Percentiles rank a stretch among this genome's conserved stretches.
phyloP scores from a whole-genome alignment of 2,329 filamentous ascomycete genomes.

The Lasiodiplodia citricola region DNA sequence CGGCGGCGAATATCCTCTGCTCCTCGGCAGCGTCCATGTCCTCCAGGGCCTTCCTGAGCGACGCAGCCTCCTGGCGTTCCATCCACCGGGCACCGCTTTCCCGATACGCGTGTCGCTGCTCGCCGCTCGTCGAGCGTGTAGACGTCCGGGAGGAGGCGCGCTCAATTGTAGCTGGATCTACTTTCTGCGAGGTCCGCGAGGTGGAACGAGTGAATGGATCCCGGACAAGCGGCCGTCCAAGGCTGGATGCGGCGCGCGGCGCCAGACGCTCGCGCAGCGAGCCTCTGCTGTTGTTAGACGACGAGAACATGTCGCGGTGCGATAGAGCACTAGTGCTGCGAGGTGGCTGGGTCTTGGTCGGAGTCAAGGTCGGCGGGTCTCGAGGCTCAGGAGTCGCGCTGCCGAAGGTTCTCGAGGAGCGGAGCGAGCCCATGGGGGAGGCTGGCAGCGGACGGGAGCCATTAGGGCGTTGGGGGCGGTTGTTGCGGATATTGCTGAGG shows the following conservation, averaged over 20 bases:
- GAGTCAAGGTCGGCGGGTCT: conserved; percentile 34
- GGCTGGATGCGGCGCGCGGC: conserved; percentile 11
- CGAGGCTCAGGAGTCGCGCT: conserved; percentile 29
- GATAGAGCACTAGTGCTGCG: conserved; percentile 21
- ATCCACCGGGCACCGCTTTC: conserved; percentile 78
- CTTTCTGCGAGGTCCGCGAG: conserved; percentile 47
- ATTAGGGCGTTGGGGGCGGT: conserved; percentile 69
- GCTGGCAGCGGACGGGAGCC: conserved; percentile 71
- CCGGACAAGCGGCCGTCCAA: conserved; percentile 39
- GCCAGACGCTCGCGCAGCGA: conserved; percentile 39
- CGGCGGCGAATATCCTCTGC: conserved; percentile 68
- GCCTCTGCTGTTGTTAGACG: conserved; percentile 39
- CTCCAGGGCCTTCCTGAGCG: conserved; percentile 73
- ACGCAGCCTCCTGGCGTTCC: conserved; percentile 77
- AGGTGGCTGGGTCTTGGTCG: conserved; percentile 26
- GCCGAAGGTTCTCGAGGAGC: conserved; percentile 31
- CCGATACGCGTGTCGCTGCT: conserved; percentile 67
- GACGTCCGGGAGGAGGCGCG: conserved; percentile 53
- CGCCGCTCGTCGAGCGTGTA: conserved; percentile 55
- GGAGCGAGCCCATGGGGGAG: conserved; percentile 46
- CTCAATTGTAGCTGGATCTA: conserved; percentile 43
- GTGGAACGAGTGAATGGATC: conserved; percentile 38
- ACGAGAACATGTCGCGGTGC: conserved; percentile 35
- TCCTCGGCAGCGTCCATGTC: conserved; percentile 73
- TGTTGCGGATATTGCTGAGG: conserved; percentile 72